phyloP scores from a whole-genome alignment of 176 grass and related monocot genomes.

The Aegilops sharonensis region DNA sequence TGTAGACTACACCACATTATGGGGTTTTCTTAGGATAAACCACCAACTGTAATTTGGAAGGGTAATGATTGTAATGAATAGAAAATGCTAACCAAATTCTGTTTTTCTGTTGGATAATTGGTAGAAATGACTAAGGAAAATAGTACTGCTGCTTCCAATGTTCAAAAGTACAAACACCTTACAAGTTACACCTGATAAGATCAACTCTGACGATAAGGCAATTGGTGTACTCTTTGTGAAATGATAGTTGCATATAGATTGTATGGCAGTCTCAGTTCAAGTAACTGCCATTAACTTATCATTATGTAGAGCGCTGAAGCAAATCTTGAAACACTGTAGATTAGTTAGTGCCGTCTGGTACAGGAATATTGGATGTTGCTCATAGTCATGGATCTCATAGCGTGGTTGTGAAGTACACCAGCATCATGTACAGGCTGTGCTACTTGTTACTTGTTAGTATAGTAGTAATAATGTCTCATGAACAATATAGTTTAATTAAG shows the following conservation, averaged over 20 bases:
- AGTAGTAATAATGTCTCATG: background rate
- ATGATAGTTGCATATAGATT: background rate
- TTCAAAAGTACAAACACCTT: background rate
- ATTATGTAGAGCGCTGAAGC: background rate
- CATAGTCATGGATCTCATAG: background rate
- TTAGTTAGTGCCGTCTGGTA: background rate
- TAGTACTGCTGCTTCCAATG: background rate
- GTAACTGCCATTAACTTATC: background rate
- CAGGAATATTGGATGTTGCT: background rate
- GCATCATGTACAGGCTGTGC: background rate
- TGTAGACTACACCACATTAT: background rate
- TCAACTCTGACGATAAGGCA: background rate
- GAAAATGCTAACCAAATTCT: background rate
- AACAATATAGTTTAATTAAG: background rate
- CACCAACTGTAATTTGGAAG: background rate
- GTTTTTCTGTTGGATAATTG: background rate
- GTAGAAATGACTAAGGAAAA: background rate
- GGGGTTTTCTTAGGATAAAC: background rate
- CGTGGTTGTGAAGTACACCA: background rate
- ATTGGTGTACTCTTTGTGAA: background rate
- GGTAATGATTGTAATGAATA: background rate
- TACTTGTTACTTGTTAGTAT: background rate
- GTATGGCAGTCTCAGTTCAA: background rate
- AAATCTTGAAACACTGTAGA: background rate
- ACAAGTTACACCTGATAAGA: background rate